Evolutionary conservation across 345 rosid genomes (phyloP), one percentile per base, ranked within the genome.

Genomic region (Arabis hirsuta): DNA sequence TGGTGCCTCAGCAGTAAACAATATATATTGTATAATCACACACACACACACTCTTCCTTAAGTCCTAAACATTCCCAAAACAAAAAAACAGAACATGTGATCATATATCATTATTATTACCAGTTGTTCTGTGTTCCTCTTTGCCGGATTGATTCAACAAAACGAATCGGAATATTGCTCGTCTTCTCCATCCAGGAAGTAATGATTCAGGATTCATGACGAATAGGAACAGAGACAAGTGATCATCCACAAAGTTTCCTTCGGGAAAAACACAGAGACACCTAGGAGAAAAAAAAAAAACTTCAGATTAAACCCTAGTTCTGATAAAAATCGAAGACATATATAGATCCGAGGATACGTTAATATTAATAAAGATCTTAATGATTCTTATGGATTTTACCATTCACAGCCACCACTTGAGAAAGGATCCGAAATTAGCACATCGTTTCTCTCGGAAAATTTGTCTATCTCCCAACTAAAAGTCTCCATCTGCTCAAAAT

Each of bases 321-420:
- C 36, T 7, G 24, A 22, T 22, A 29, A 32, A 32, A 32, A 32
- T 32, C 7, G 7, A 32, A 32, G 36, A 32, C 36, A 32, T 32
- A 4, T 29, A 29, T 29, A 29, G 32, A 29, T 29, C 32, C 32
- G 32, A 29, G 32, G 5, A 29, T 29, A 29, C 4, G 32, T 29
- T 29, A 29, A 3, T 29, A 29, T 29, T 29, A 60, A 60, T 60
- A 12, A 60, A 13, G 36, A 26, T 60, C 12, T 22, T 36, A 36
- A 36, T 61, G 43, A 45, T 32, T 31, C 53, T 9, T 62, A 14
- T 45, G 8, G 42, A 22, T 27, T 14, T 45, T 62, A 62, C 67
- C 67, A 62, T 62, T 62, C 67, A 26, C 67, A 62, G 42, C 67
- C 67, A 26, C 67, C 67, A 41, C 54, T 62, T 62, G 67, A 44